Evolutionary conservation across 352 stramenopile genomes (phyloP).

Genomic region (Phytophthora constricta): DNA sequence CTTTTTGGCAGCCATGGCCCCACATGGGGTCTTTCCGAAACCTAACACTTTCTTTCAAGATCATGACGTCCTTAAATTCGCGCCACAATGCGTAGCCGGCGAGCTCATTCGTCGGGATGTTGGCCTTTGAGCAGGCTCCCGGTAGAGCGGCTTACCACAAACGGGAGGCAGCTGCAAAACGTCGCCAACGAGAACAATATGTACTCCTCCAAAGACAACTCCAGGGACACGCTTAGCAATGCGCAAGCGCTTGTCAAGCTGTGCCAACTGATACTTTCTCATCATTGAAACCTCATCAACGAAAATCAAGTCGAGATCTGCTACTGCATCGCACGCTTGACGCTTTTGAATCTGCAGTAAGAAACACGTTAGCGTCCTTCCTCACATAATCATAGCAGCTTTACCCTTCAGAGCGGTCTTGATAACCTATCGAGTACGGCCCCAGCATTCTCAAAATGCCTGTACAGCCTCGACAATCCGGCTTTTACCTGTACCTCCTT

Average conservation of each 20-base stretch:
- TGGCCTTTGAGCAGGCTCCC: constrained; percentile 2
- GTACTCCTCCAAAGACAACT: constrained; percentile 9
- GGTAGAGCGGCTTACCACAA: constrained; percentile 2
- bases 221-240: background rate
- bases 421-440: background rate
- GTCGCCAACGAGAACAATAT: constrained; percentile 5
- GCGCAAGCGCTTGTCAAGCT: constrained; percentile 7
- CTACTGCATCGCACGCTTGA: background rate
- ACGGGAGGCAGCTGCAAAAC: constrained; percentile 9
- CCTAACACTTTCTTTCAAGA: constrained; percentile 22
- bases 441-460: no score
- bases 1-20: constrained; percentile 29
- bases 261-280: constrained; percentile 1
- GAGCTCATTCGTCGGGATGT: background rate
- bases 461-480: no score
- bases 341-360: constrained; percentile 5
- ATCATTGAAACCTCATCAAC: constrained; percentile 23
- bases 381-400: constrained; percentile 10
- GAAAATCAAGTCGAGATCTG: constrained; percentile 7
- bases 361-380: constrained; percentile 3
- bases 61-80: background rate
- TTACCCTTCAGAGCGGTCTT: constrained; percentile 11
- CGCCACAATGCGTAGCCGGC: constrained; percentile 4
- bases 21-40: constrained; percentile 36
- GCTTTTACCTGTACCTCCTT: no score